These are phyloP conservation scores for Leccinellum albellum DNA, from an alignment of 768 basidiomycete genomes.

Conservation along the genomic window DNA sequence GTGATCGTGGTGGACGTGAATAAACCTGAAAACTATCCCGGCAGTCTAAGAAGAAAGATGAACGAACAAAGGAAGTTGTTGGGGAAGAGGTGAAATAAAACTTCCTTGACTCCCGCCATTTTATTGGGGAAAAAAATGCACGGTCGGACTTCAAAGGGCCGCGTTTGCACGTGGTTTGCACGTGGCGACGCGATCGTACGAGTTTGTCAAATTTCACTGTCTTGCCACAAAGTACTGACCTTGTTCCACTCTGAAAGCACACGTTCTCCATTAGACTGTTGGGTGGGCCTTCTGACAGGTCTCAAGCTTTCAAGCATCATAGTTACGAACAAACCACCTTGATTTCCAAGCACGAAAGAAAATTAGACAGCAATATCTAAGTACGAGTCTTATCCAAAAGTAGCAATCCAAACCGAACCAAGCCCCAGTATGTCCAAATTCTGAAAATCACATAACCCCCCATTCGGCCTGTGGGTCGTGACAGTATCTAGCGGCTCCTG, in stretches of 20 bases:
- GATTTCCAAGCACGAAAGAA: background rate
- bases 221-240: no score
- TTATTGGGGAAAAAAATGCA: constrained; percentile 28
- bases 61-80: background rate
- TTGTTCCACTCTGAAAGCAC: no score
- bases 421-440: background rate
- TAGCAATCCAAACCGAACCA: background rate
- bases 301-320: no score
- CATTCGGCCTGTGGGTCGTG: background rate
- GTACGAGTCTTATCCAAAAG: background rate
- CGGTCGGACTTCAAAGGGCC: constrained; percentile 18
- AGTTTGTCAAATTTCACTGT: background rate
- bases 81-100: background rate
- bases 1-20: constrained; percentile 12
- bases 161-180: constrained; percentile 28
- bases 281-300: no score
- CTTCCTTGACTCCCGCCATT: background rate
- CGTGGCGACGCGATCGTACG: constrained; percentile 14
- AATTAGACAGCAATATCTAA: background rate
- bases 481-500: background rate
- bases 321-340: background rate
- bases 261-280: background rate
- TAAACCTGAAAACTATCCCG: constrained; percentile 5
- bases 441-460: constrained; percentile 1
- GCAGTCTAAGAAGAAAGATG: background rate